Conservation (phyloP, 225 moss, liverwort and hornwort species). For the Polytrichum formosum region DNA sequence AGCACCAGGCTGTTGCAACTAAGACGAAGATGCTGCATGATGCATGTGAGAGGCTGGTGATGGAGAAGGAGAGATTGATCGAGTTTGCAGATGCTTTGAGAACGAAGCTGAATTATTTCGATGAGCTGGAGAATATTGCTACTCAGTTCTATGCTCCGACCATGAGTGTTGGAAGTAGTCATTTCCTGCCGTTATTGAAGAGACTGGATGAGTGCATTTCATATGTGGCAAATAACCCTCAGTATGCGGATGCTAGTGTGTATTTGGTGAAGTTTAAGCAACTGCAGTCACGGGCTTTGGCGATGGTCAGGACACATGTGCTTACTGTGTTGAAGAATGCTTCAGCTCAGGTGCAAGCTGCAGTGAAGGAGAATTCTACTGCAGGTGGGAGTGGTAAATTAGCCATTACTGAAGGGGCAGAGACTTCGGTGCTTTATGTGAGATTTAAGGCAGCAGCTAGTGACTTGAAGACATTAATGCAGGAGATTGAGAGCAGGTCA, state of each 20-base stretch:
- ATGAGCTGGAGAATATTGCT: slow-evolving; percentile 94
- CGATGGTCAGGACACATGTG: slow-evolving; percentile 95
- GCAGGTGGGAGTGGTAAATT: slow-evolving; percentile 62
- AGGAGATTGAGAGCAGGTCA: slow-evolving; percentile 87
- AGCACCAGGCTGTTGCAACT: slow-evolving; percentile 95
- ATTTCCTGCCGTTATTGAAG: slow-evolving; percentile 86
- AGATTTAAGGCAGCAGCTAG: slow-evolving; percentile 96
- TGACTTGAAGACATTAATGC: slow-evolving; percentile 93
- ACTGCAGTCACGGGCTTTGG: slow-evolving; percentile 85
- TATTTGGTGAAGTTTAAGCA: slow-evolving; percentile 94
- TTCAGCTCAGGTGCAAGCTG: slow-evolving; percentile 77
- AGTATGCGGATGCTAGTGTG: slow-evolving; percentile 93
- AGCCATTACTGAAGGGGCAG: slow-evolving; percentile 87
- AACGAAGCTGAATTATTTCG: slow-evolving; percentile 90
- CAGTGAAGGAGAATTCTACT: slow-evolving; percentile 78
- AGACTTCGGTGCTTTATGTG: slow-evolving; percentile 92
- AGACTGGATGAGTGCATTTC: slow-evolving; percentile 93
- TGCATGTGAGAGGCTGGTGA: slow-evolving; percentile 94
- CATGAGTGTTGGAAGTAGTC: slow-evolving; percentile 89
- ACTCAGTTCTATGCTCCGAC: slow-evolving; percentile 76
- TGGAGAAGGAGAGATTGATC: slow-evolving; percentile 96
- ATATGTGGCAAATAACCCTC: slow-evolving; percentile 91
- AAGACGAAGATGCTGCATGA: slow-evolving; percentile 98
- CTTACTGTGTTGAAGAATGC: slow-evolving; percentile 81
- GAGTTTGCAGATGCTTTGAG: slow-evolving; percentile 94